Evolutionary conservation across 1,284 basidiomycete species (phyloP).

Genomic region (Golubevia sp.): DNA sequence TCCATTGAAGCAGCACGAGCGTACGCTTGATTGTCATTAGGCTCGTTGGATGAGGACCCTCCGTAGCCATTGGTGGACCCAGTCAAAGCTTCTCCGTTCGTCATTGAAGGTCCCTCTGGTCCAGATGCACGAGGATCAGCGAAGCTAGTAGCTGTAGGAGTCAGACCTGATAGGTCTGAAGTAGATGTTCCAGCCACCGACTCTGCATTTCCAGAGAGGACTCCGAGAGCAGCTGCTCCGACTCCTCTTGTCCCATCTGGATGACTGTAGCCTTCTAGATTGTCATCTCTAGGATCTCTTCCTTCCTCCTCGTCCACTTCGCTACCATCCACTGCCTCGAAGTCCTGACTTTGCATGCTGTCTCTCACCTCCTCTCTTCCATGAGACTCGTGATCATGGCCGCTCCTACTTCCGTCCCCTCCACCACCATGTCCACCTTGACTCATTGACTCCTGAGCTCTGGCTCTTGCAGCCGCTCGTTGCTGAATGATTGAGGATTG

Average conservation of each 20-base stretch:
- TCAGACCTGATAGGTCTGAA: background rate
- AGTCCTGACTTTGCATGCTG: slow-evolving; percentile 30
- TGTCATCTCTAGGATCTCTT: background rate
- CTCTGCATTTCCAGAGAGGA: background rate
- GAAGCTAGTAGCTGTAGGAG: background rate
- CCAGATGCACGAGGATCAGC: background rate
- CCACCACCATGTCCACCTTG: background rate
- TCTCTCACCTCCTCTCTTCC: background rate
- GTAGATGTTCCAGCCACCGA: background rate
- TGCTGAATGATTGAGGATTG: slow-evolving; percentile 47
- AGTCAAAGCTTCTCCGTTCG: background rate
- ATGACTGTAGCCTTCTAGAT: background rate
- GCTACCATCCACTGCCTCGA: slow-evolving; percentile 36
- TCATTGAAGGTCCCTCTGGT: background rate
- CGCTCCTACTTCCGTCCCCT: background rate
- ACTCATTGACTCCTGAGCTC: slow-evolving; percentile 17
- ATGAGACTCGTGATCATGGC: background rate
- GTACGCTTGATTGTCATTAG: background rate
- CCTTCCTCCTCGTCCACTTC: slow-evolving; percentile 17
- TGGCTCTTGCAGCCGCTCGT: slow-evolving; percentile 37
- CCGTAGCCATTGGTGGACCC: background rate
- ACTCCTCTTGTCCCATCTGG: background rate
- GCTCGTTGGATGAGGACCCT: too few species aligned
- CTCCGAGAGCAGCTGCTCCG: background rate
- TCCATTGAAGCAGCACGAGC: background rate